Evolutionary conservation across 805 yeast species (phyloP), one percentile per base, ranked within the genome.

Genomic region (Lachancea mirantina): DNA sequence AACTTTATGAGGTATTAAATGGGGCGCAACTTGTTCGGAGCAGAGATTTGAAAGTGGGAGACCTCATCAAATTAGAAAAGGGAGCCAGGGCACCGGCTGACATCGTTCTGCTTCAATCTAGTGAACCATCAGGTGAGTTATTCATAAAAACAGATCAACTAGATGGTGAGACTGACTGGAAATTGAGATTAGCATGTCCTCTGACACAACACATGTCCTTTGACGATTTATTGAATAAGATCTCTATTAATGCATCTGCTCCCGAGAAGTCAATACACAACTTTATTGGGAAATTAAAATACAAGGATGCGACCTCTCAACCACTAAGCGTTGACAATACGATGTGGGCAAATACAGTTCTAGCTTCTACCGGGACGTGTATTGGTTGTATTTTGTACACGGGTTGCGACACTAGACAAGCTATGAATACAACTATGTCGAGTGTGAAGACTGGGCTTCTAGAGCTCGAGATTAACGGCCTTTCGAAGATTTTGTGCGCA

Each of bases 81-180:
- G 94, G 82, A 50, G 76, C 73, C 37, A 72, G 98, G 34, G 74
- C 92, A 2, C 99, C 99, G 0, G 97, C 98, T 1, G 99, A 92
- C 57, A 69, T 87, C 76, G 64, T 92, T 6, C 59, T 92, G 17
- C 61, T 92, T 26, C 94, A 84, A 52, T 78, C 95, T 1, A 77
- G 85, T 36, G 96, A 84, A 52, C 52, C 67, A 2, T 67, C 72
- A 3, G 96, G 96, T 6, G 99, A 92, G 52, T 72, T 88, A 2
- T 92, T 94, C 49, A 84, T 92, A 43, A 83, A 94, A 49, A 92
- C 99, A 1, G 99, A 92, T 63, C 99, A 92, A 61, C 66, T 92
- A 31, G 99, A 92, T 58, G 99, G 99, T 52, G 99, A 92, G 58
- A 92, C 99, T 5, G 99, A 92, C 61, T 92, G 99, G 99, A 92